Base-by-base conservation (phyloP, 75 land plant genomes). In the Selaginella moellendorffii region DNA sequence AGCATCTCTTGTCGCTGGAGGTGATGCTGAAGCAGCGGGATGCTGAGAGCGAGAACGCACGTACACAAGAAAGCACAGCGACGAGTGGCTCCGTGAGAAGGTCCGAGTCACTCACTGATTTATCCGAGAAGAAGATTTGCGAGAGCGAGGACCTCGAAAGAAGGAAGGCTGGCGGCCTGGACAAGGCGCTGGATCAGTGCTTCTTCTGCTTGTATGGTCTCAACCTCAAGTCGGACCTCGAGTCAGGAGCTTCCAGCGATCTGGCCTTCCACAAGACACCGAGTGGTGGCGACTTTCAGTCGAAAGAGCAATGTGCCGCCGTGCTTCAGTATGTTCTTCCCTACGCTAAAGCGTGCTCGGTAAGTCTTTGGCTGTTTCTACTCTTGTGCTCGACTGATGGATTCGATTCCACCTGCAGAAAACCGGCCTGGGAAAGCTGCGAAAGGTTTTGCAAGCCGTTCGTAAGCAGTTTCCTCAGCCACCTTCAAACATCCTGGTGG, bases 151-250 rank as follows among this genome's bases (percentile, higher is more conserved):
- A 85, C 58, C 66, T 65, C 54, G 97, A 92, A 64, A 82, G 75
- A 69, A 82, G 86, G 58, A 74, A 79, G 28, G 89, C 85, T 62
- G 53, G 75, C 30, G 78, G 72, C 54, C 77, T 95, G 54, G 99
- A 95, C 29, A 86, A 75, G 76, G 96, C 87, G 14, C 65, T 95
- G 69, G 91, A 95, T 70, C 99, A 95, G 68, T 79, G 84, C 70
- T 95, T 89, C 68, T 95, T 82, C 79, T 95, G 99, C 63, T 76
- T 95, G 61, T 95, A 95, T 84, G 99, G 96, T 54, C 73, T 95
- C 29, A 89, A 95, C 59, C 80, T 95, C 27, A 78, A 81, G 71
- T 70, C 81, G 59, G 78, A 74, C 52, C 63, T 68, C 52, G 99
- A 95, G 53, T 69, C 90, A 22, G 72, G 83, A 2, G 73, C 76